These are phyloP conservation scores for Chlorella vulgaris DNA, from an alignment of 139 green algal genomes.

Conservation along the genomic window DNA sequence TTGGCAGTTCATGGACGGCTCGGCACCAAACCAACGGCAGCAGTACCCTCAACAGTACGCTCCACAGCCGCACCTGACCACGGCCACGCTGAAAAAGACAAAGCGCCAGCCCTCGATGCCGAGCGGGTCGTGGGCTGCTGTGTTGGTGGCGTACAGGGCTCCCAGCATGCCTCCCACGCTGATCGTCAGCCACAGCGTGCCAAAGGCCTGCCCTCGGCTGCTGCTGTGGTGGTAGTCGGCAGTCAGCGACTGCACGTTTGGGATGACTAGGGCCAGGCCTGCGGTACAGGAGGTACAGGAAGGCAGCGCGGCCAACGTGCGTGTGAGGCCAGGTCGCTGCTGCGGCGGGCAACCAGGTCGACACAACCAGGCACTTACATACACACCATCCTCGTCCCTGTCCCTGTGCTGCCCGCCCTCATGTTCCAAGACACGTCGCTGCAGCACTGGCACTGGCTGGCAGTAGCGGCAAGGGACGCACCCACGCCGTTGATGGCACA, in stretches of 20 bases:
- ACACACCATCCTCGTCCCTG: too few relatives aligned
- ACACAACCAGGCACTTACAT: too few relatives aligned
- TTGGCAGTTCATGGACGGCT: too few relatives aligned
- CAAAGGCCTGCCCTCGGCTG: slow-evolving; percentile 73
- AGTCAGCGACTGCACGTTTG: slow-evolving; percentile 68
- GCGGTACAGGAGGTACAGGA: not conserved
- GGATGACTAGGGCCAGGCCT: slow-evolving; percentile 67
- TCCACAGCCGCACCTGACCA: slow-evolving; percentile 54
- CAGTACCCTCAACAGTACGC: too few relatives aligned
- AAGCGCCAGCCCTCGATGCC: slow-evolving; percentile 75
- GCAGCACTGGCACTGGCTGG: not conserved
- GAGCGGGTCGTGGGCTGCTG: slow-evolving; percentile 30
- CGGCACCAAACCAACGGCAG: too few relatives aligned
- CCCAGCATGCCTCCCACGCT: slow-evolving; percentile 61
- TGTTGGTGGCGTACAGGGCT: slow-evolving; percentile 80
- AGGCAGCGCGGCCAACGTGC: not conserved
- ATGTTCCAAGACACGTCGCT: not conserved
- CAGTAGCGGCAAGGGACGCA: slow-evolving; percentile 13
- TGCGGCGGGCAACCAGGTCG: too few relatives aligned
- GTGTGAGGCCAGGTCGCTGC: too few relatives aligned
- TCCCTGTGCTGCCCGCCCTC: too few relatives aligned
- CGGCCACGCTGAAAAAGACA: slow-evolving; percentile 63
- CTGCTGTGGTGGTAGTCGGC: slow-evolving; percentile 66
- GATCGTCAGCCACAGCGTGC: slow-evolving; percentile 69
- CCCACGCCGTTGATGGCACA: slow-evolving; percentile 76